A percentile compares a stretch with the other conserved stretches of the same genome.
Conservation (phyloP, 169 alveolate genomes). For the Babesia caballi region DNA sequence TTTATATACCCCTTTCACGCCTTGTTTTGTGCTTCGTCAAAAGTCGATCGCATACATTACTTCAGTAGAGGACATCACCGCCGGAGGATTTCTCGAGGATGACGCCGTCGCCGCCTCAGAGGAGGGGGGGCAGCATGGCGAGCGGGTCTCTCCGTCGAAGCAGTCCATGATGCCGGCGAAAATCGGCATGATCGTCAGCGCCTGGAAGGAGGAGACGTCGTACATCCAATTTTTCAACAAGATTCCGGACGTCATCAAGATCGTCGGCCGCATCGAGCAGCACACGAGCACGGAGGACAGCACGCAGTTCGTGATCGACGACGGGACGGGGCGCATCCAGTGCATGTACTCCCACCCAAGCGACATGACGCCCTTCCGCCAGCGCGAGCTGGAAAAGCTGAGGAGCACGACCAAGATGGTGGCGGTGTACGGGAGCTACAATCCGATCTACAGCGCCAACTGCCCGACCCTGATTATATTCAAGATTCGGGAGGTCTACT, state of each 20-base stretch:
- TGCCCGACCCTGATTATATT: constrained; percentile 52
- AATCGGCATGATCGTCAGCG: constrained; percentile 39
- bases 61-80: constrained; percentile 31
- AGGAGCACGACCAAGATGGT: constrained; percentile 9
- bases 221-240: constrained; percentile 45
- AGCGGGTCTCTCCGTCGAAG: constrained; percentile 1
- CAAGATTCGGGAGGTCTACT: constrained; percentile 38
- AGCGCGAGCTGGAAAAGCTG: constrained; percentile 10
- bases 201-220: constrained; percentile 51
- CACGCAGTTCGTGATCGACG: constrained; percentile 54
- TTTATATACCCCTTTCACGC: no score
- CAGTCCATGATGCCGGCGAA: constrained; percentile 32
- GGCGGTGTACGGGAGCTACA: constrained; percentile 57
- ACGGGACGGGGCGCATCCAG: constrained; percentile 52
- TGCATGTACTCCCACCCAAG: constrained; percentile 53
- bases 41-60: no score
- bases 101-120: neutral
- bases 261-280: constrained; percentile 45
- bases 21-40: no score
- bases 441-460: constrained; percentile 51
- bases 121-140: neutral
- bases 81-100: constrained; percentile 34
- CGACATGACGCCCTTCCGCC: constrained; percentile 42
- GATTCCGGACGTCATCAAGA: constrained; percentile 47
- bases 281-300: constrained; percentile 35